Percentiles rank a stretch among this genome's conserved stretches.
These are phyloP conservation scores for Cochlearia excelsa DNA, from an alignment of 345 rosid genomes.

Conservation along the genomic window DNA sequence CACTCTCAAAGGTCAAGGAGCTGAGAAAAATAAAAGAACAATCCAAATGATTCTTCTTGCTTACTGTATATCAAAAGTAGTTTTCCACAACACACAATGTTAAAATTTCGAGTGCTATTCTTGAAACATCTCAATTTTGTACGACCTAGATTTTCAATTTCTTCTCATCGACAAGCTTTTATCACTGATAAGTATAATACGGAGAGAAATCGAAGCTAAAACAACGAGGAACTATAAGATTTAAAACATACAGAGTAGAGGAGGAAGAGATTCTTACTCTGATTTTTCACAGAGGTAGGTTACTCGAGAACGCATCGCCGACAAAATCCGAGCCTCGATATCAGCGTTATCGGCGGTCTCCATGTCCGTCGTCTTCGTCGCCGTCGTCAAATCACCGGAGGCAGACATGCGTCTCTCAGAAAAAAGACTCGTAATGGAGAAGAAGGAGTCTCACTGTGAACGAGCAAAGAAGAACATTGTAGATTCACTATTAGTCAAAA, in stretches of 20 bases:
- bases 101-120: no score
- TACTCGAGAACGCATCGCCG: constrained; percentile 70
- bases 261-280: constrained; percentile 40
- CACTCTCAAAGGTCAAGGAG: constrained; percentile 74
- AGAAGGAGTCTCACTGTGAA: background rate
- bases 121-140: no score
- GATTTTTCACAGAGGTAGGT: constrained; percentile 63
- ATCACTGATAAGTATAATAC: no score
- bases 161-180: no score
- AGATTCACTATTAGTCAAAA: background rate
- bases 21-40: constrained; percentile 37
- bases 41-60: background rate
- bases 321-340: constrained; percentile 56
- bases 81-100: no score
- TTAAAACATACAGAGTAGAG: background rate
- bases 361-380: constrained; percentile 25
- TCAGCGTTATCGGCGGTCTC: constrained; percentile 28
- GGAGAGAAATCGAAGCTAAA: background rate
- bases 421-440: background rate
- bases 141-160: no score
- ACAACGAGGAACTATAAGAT: background rate
- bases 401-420: constrained; percentile 34
- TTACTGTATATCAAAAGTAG: no score
- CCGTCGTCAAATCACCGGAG: background rate
- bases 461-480: background rate